phyloP scores from a whole-genome alignment of 371 early-diverging fungal species.

The Mucor ambiguus region DNA sequence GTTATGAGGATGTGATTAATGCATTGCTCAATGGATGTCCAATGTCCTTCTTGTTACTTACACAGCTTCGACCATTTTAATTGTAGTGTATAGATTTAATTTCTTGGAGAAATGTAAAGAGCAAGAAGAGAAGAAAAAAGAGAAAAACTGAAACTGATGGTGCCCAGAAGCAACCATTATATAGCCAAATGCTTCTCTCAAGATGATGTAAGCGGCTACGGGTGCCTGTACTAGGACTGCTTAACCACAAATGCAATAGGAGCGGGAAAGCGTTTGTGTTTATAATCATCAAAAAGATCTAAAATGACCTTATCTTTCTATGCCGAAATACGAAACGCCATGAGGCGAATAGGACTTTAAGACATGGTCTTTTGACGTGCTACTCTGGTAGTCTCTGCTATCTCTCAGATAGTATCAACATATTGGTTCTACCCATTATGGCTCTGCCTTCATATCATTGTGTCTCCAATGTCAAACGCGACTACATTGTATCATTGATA shows the following conservation, averaged over 20 bases:
- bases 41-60: slow-evolving; percentile 11
- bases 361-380: no score
- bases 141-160: slow-evolving; percentile 5
- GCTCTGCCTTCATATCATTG: not conserved
- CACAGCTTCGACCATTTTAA: slow-evolving; percentile 35
- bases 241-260: slow-evolving; percentile 10
- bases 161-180: not conserved
- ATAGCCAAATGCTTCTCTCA: slow-evolving; percentile 10
- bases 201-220: slow-evolving; percentile 21
- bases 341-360: not conserved
- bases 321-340: not conserved
- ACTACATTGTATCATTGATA: not conserved
- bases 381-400: not conserved
- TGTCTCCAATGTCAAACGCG: not conserved
- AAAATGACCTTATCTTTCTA: slow-evolving; percentile 1
- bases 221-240: slow-evolving; percentile 18
- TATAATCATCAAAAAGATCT: slow-evolving; percentile 5
- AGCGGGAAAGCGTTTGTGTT: slow-evolving; percentile 4
- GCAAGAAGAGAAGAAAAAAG: slow-evolving; percentile 1
- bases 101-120: slow-evolving; percentile 14
- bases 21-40: not conserved
- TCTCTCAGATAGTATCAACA: no score
- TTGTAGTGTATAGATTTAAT: slow-evolving; percentile 1
- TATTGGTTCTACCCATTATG: no score
- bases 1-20: slow-evolving; percentile 5